Evolutionary conservation across 148 eudicot species (phyloP).

Genomic region (Camellia sinensis): DNA sequence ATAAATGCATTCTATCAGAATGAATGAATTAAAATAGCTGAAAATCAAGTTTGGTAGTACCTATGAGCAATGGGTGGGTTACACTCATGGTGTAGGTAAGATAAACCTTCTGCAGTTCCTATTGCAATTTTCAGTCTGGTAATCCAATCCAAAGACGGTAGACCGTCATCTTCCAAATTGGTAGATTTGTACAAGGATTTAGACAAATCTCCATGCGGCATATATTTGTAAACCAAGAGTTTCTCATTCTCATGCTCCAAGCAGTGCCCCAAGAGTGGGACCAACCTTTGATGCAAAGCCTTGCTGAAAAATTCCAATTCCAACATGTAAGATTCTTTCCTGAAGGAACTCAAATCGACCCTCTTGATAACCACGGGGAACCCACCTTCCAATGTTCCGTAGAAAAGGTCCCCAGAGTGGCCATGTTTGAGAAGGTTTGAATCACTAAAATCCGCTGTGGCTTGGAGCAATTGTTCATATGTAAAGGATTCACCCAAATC

Average conservation of each 20-base stretch:
- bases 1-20: neutral
- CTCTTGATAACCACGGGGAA: conserved; percentile 35
- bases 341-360: conserved; percentile 24
- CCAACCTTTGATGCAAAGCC: conserved; percentile 31
- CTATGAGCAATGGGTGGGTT: conserved; percentile 48
- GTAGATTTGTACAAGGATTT: conserved; percentile 26
- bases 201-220: conserved; percentile 43
- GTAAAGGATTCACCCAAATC: conserved; percentile 28
- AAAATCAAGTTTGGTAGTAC: conserved; percentile 19
- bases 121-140: conserved; percentile 49
- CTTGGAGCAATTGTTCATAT: conserved; percentile 34
- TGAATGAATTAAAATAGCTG: neutral
- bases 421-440: conserved; percentile 40
- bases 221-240: conserved; percentile 41
- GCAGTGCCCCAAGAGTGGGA: conserved; percentile 45
- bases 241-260: conserved; percentile 38
- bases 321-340: conserved; percentile 27
- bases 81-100: conserved; percentile 46
- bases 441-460: conserved; percentile 32
- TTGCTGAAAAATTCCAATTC: conserved; percentile 35
- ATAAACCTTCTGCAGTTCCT: conserved; percentile 43
- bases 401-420: conserved; percentile 40
- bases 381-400: conserved; percentile 31
- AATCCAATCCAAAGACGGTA: conserved; percentile 50
- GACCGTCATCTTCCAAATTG: conserved; percentile 21